These are phyloP conservation scores for Poa pratensis DNA, from an alignment of 176 grass and related monocot species.

Conservation along the genomic window DNA sequence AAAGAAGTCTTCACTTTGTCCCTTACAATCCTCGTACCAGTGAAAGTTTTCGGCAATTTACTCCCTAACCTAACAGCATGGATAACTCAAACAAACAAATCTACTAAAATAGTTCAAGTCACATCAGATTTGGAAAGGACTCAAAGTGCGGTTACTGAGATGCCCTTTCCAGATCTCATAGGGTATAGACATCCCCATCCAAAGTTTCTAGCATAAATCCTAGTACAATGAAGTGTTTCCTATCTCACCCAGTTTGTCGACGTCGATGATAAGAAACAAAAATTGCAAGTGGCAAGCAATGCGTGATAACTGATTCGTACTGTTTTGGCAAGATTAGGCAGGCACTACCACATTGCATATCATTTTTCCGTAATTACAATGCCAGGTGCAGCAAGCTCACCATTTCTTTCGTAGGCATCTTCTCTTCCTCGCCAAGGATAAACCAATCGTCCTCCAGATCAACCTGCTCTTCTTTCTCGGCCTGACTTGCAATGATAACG, in stretches of 20 bases:
- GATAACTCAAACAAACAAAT: not conserved
- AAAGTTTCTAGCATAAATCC: not conserved
- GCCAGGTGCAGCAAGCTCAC: constrained; percentile 21
- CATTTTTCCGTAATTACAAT: not conserved
- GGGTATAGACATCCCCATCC: too few relatives aligned
- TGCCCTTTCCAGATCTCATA: too few relatives aligned
- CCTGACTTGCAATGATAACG: constrained; percentile 62
- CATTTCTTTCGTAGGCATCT: constrained; percentile 24
- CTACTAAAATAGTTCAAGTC: not conserved
- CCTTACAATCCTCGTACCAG: not conserved
- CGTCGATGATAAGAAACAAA: not conserved
- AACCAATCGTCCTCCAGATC: constrained; percentile 91
- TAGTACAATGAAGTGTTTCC: not conserved
- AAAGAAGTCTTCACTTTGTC: not conserved
- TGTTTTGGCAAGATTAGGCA: not conserved
- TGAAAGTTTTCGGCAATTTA: not conserved
- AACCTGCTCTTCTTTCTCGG: constrained; percentile 40
- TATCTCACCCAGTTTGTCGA: not conserved
- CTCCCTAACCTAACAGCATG: not conserved
- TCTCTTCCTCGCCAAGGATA: constrained; percentile 43
- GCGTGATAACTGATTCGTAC: not conserved
- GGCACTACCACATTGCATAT: not conserved
- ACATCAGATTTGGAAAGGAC: too few relatives aligned
- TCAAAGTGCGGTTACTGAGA: too few relatives aligned
- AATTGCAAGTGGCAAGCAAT: not conserved